phyloP scores from a whole-genome alignment of 2,329 filamentous ascomycete species.

The Aspergillus puulaauensis region DNA sequence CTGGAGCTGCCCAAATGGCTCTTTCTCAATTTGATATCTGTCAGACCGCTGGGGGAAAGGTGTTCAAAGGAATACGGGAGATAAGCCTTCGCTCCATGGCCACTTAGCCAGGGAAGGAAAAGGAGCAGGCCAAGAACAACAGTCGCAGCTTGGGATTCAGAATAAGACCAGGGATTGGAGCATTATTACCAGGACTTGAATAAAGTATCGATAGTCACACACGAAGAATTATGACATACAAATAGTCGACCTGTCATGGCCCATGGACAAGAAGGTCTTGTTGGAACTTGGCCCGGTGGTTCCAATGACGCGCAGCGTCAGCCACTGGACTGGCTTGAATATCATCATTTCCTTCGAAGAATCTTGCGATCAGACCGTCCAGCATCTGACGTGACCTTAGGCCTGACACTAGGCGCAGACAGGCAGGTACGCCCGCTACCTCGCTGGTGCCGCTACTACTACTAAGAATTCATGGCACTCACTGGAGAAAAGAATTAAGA shows the following conservation, averaged over 20 bases:
- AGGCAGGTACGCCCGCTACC: no score
- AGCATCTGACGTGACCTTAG: no score
- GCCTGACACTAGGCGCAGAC: no score
- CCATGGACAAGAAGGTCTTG: no score
- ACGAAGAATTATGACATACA: background rate
- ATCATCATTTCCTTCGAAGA: background rate
- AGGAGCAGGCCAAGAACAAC: background rate
- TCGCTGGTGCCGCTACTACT: no score
- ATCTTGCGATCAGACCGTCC: no score
- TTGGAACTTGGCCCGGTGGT: no score
- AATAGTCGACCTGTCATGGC: background rate
- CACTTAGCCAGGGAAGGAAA: background rate
- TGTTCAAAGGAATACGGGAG: background rate
- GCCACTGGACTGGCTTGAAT: background rate
- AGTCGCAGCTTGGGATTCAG: background rate
- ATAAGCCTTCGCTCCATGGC: background rate
- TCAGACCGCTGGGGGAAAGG: background rate
- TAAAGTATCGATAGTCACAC: no score
- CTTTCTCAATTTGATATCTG: background rate
- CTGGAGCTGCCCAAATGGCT: background rate
- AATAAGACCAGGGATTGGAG: background rate
- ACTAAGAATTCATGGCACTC: background rate
- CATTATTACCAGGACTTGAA: background rate
- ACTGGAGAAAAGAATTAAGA: background rate
- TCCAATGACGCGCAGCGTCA: background rate